Conservation (phyloP, 495 filamentous ascomycete species). For the Daldinia vernicosa region DNA sequence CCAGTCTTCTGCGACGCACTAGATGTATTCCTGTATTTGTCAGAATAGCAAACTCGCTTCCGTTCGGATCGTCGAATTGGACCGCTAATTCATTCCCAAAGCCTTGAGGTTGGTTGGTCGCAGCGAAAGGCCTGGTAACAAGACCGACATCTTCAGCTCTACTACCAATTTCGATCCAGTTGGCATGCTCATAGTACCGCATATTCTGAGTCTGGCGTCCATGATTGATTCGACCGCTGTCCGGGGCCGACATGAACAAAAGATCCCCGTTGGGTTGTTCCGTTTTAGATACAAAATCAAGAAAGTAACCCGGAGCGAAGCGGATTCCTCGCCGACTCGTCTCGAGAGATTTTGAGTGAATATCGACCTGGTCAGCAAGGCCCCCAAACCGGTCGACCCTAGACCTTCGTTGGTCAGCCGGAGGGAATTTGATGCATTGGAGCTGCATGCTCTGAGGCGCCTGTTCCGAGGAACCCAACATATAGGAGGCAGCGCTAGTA, state of each 20-base stretch:
- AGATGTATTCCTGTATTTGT: slow-evolving; percentile 90
- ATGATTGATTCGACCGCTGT: slow-evolving; percentile 79
- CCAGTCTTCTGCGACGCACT: slow-evolving; percentile 80
- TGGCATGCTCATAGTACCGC: slow-evolving; percentile 73
- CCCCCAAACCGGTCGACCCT: slow-evolving; percentile 39
- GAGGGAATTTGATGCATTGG: slow-evolving; percentile 93
- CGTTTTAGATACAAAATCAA: slow-evolving; percentile 73
- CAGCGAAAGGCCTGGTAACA: slow-evolving; percentile 73
- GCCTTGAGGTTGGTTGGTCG: slow-evolving; percentile 72
- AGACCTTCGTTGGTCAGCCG: slow-evolving; percentile 51
- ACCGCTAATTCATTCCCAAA: slow-evolving; percentile 96
- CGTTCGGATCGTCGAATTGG: slow-evolving; percentile 81
- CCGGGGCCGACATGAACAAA: slow-evolving; percentile 86
- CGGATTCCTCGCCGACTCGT: slow-evolving; percentile 67
- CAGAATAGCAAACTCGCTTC: slow-evolving; percentile 85
- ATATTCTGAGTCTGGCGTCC: slow-evolving; percentile 59
- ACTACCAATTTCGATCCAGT: slow-evolving; percentile 76
- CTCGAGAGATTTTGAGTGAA: slow-evolving; percentile 58
- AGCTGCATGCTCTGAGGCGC: slow-evolving; percentile 96
- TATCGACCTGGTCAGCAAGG: slow-evolving; percentile 50
- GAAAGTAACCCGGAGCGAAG: slow-evolving; percentile 89
- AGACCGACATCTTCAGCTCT: slow-evolving; percentile 78
- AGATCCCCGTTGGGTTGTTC: slow-evolving; percentile 62
- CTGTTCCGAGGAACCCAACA: slow-evolving; percentile 64
- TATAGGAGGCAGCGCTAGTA: slow-evolving; percentile 77